A percentile compares a stretch with the other conserved stretches of the same genome.
Evolutionary conservation across 2,329 filamentous ascomycete species (phyloP).

Genomic region (Alternaria consortialis): DNA sequence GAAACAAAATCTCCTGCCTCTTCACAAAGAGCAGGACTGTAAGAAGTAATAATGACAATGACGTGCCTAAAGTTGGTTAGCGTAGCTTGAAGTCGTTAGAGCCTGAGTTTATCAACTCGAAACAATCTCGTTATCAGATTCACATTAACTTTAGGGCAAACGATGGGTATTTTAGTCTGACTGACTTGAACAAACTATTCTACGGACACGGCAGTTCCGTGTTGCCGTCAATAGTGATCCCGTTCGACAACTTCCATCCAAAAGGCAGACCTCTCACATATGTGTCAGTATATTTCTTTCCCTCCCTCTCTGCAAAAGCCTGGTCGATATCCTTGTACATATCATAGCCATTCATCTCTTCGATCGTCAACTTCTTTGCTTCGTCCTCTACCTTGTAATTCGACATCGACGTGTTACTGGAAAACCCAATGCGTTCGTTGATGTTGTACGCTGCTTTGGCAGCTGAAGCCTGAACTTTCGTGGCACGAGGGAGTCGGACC

Average conservation of each 20-base stretch:
- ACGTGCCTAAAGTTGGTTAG: no score
- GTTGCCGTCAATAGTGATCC: conserved; percentile 3
- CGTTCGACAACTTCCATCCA: conserved; percentile 20
- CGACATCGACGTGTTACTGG: conserved; percentile 64
- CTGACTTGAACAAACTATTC: no score
- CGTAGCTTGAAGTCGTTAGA: no score
- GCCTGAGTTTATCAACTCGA: no score
- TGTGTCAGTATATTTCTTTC: conserved; percentile 8
- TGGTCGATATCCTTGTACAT: conserved; percentile 35
- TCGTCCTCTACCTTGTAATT: conserved; percentile 71
- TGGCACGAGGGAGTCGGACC: conserved; percentile 50
- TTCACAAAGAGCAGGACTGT: no score
- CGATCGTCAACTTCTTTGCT: conserved; percentile 70
- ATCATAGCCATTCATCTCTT: conserved; percentile 68
- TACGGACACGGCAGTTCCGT: not conserved
- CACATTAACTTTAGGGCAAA: no score
- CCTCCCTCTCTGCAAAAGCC: conserved; percentile 24
- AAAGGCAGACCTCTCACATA: conserved; percentile 20
- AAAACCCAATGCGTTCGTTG: conserved; percentile 62
- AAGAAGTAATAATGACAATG: no score
- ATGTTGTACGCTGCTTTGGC: conserved; percentile 52
- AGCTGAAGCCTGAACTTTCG: conserved; percentile 50
- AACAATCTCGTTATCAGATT: no score
- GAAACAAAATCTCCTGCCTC: no score
- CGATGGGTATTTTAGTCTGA: no score